phyloP scores from a whole-genome alignment of 2,329 filamentous ascomycete genomes.

The Fusarium compactum region DNA sequence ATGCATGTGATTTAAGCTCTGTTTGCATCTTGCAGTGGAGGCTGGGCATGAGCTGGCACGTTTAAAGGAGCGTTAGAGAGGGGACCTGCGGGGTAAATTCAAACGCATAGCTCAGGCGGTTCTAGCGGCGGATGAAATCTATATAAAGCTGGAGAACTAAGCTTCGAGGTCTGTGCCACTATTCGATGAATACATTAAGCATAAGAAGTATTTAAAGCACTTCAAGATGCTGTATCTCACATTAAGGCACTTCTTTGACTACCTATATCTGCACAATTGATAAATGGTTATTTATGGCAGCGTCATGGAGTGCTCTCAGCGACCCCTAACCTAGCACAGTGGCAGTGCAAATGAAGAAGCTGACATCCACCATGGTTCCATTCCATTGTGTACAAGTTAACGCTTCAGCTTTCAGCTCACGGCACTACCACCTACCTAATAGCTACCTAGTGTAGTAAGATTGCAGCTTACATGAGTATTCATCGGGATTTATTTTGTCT shows the following conservation, averaged over 20 bases:
- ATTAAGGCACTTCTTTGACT: not conserved
- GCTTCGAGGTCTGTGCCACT: not conserved
- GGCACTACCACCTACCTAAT: not conserved
- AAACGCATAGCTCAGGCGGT: conserved; percentile 2
- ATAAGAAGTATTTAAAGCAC: not conserved
- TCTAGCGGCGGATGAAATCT: conserved; percentile 1
- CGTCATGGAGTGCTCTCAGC: not conserved
- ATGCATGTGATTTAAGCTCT: conserved; percentile 22
- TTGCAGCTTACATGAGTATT: not conserved
- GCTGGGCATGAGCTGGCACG: conserved; percentile 4
- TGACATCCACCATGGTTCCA: conserved; percentile 1
- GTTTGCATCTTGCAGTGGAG: conserved; percentile 1
- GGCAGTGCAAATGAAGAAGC: conserved; percentile 15
- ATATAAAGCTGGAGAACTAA: not conserved
- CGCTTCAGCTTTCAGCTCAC: not conserved
- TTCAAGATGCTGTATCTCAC: not conserved
- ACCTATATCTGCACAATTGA: not conserved
- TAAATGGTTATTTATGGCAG: not conserved
- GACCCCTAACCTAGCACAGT: not conserved
- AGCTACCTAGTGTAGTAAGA: not conserved
- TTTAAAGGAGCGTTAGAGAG: conserved; percentile 18
- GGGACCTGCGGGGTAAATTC: conserved; percentile 33
- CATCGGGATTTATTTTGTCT: not conserved
- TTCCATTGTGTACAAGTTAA: not conserved
- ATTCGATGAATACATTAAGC: not conserved